Base-by-base conservation (phyloP, 331 rosid species). In the Cydonia oblonga region DNA sequence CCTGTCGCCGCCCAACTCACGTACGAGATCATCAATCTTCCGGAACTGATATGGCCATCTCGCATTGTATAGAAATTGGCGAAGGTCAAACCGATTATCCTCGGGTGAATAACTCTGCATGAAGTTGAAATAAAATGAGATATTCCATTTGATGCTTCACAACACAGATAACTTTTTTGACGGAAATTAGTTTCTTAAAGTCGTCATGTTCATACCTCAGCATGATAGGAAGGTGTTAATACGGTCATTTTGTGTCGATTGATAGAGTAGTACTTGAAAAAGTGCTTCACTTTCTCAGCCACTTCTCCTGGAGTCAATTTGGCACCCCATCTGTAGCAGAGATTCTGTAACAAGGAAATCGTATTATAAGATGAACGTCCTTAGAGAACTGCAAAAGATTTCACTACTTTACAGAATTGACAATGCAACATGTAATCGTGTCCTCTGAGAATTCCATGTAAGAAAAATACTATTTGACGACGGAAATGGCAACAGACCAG, bases 231-330 rank as follows among this genome's bases (percentile, higher is more conserved):
- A 19, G 98, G 98, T 38, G 97, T 91, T 78, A 89, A 49, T 9
- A 86, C 90, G 1, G 97, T 91, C 98, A 95, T 89, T 80, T 95
- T 95, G 87, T 91, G 98, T 29, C 97, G 84, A 71, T 91, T 91
- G 30, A 95, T 89, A 18, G 98, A 93, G 81, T 95, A 89, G 78
- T 88, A 89, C 86, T 89, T 91, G 96, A 88, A 95, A 80, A 95
- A 95, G 77, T 89, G 79, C 78, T 95, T 95, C 62, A 95, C 97
- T 88, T 89, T 91, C 54, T 88, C 97, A 38, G 96, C 98, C 76
- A 91, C 96, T 81, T 95, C 89, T 7, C 82, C 79, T 35, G 98
- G 97, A 57, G 93, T 84, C 86, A 91, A 82, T 80, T 73, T 81
- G 69, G 88, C 76, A 13, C 97, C 96, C 98, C 97, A 91, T 81